Evolutionary conservation across 1,284 basidiomycete genomes (phyloP), one percentile per base, ranked within the genome.

Genomic region (Cryptococcus jaspeensis): DNA sequence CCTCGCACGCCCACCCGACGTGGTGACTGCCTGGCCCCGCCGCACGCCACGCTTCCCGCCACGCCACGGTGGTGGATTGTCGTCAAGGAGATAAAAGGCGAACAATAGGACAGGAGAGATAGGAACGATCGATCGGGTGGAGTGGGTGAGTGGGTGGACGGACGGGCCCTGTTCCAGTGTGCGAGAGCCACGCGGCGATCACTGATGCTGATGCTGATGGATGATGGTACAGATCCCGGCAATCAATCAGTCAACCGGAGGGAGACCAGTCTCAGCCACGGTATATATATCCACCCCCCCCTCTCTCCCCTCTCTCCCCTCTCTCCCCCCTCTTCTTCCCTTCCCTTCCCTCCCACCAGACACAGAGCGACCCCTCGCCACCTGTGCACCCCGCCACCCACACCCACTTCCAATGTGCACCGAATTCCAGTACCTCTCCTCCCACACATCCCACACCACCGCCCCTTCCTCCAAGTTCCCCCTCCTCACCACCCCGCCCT

Each of bases 371-470:
- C 36, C 22, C 25, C 40, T 48, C 37, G 44, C 18, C n/a, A n/a
- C n/a, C n/a, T n/a, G n/a, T n/a, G n/a, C n/a, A n/a, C n/a, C 39
- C 20, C 50, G 13, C 37, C 22, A 20, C 37, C 23, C 28, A 2
- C 35, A 28, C 48, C 35, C 13, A 13, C 16, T 37, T 12, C 36
- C 20, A 20, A 20, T 32, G 15, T 25, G 22, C 49, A 15, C 49
- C 40, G 44, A 60, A 56, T 52, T 53, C 55, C 46, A 60, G 39
- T 54, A 52, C 47, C 50, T 48, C 50, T 50, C 59, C 25, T 60
- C 59, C 12, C n/a, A n/a, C n/a, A n/a, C n/a, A n/a, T 59, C 57
- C 28, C 28, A 32, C 28, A 32, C 28, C 32, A 16, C 52, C 46
- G 38, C 45, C 52, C 16, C 52, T 36, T 50, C 55, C 52, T 42